Evolutionary conservation across 176 grass and related monocot genomes (phyloP), one percentile per base, ranked within the genome.

Genomic region (Dendrocalamus sinicus): DNA sequence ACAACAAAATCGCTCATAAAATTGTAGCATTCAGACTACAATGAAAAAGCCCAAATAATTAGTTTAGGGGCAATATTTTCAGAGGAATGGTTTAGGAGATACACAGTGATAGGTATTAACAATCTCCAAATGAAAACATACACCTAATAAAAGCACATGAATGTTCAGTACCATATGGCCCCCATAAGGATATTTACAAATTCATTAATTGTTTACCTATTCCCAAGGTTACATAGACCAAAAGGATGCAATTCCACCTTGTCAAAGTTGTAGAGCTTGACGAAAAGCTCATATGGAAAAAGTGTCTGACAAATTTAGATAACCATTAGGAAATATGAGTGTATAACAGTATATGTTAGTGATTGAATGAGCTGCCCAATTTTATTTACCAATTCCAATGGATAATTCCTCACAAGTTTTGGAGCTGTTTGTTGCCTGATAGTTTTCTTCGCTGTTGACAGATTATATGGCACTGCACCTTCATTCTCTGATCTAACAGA

Each of bases 171-270:
- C 22, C 17, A 30, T 81, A 20, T 40, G 30, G 32, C 82, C 67
- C 54, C 78, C 70, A 72, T 67, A 77, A 63, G 32, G 40, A 55
- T 46, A 48, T 63, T 67, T 64, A 72, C 46, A 55, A 32, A 70
- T 80, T 22, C 79, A 40, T 83, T 55, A 81, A 78, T 39, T 67
- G 40, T 55, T 87, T 98, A 98, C 96, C 96, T 98, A 69, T 98
- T 98, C 63, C 96, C 93, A 75, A 92, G 88, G 83, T 95, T 98
- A 72, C 4, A 66, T 61, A 95, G 90, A 85, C 96, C 96, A 86
- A 94, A 94, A 70, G 91, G 96, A 57, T 11, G 84, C 81, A 94
- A 76, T 61, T 92, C 93, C 84, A 92, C 78, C 80, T 92, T 92
- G 55, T 95, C 77, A 45, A 52, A 90, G 75, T 89, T 93, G 91